Conservation (phyloP, 805 yeast genomes). For the Yamadazyma nakazawae region DNA sequence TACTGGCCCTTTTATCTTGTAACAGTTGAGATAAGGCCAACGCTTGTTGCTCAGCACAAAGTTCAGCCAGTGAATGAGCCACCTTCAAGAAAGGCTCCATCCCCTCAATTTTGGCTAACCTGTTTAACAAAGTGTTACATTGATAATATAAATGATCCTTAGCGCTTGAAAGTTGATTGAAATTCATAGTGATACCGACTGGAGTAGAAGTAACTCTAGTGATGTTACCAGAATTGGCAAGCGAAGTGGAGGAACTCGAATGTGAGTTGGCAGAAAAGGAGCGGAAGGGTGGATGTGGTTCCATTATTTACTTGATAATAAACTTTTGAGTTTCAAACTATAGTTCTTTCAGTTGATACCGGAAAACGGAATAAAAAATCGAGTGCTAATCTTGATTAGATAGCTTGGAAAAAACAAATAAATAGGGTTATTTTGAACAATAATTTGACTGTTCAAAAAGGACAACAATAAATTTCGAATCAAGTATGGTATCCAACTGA, state of each 20-base stretch:
- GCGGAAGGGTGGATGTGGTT: constrained; percentile 33
- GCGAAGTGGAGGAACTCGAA: constrained; percentile 22
- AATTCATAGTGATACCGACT: constrained; percentile 36
- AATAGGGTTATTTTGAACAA: neutral
- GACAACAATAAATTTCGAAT: neutral
- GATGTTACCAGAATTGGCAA: constrained; percentile 30
- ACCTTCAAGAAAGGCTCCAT: constrained; percentile 63
- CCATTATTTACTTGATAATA: constrained; percentile 9
- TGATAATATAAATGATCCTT: constrained; percentile 69
- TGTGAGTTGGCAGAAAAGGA: constrained; percentile 27
- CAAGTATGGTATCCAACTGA: neutral
- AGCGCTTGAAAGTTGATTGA: constrained; percentile 62
- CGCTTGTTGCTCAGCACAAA: constrained; percentile 71
- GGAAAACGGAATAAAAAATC: neutral
- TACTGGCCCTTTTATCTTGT: constrained; percentile 21
- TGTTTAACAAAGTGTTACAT: constrained; percentile 52
- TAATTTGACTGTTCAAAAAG: no score
- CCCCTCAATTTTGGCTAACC: constrained; percentile 60
- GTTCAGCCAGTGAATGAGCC: constrained; percentile 66
- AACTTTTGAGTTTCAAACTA: neutral
- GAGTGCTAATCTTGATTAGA: neutral
- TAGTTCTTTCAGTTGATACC: neutral
- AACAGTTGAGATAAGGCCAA: constrained; percentile 42
- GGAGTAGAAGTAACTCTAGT: constrained; percentile 47
- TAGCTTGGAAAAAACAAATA: neutral